These are phyloP conservation scores for Dictyophora rubrovolvata DNA, from an alignment of 768 basidiomycete genomes.

Conservation along the genomic window DNA sequence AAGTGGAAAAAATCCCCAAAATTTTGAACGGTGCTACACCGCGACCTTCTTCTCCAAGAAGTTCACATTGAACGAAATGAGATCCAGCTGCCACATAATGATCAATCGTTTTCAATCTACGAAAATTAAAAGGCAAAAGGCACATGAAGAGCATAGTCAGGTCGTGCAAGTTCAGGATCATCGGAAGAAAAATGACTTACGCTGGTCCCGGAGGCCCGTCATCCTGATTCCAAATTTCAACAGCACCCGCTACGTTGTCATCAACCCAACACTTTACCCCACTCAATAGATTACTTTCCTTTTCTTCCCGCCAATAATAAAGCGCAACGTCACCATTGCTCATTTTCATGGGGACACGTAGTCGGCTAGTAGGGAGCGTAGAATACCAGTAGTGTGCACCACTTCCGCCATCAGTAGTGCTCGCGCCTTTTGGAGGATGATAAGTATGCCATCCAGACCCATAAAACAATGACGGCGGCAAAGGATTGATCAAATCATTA, in stretches of 20 bases:
- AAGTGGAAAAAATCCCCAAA: constrained; percentile 82
- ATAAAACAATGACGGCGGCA: constrained; percentile 88
- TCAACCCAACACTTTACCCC: constrained; percentile 94
- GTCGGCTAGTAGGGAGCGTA: constrained; percentile 68
- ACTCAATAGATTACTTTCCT: constrained; percentile 47
- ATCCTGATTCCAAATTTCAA: constrained; percentile 67
- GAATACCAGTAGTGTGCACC: constrained; percentile 88
- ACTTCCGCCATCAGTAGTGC: constrained; percentile 28
- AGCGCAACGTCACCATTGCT: constrained; percentile 89
- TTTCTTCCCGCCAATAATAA: constrained; percentile 70
- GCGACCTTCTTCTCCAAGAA: constrained; percentile 80
- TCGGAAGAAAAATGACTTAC: constrained; percentile 34
- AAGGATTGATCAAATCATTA: constrained; percentile 96
- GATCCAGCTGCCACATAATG: constrained; percentile 74
- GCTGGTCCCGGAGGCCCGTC: constrained; percentile 49
- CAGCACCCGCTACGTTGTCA: constrained; percentile 77
- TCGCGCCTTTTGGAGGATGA: constrained; percentile 46
- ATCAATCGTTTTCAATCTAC: constrained; percentile 79
- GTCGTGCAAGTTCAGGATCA: background rate
- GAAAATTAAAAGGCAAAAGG: constrained; percentile 4
- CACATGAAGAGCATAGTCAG: background rate
- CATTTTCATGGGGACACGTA: constrained; percentile 75
- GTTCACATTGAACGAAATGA: constrained; percentile 86
- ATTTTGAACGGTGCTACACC: constrained; percentile 79
- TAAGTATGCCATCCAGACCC: constrained; percentile 84